Base-by-base conservation (phyloP, 2,329 filamentous ascomycete genomes). In the Phialophora expanda region DNA sequence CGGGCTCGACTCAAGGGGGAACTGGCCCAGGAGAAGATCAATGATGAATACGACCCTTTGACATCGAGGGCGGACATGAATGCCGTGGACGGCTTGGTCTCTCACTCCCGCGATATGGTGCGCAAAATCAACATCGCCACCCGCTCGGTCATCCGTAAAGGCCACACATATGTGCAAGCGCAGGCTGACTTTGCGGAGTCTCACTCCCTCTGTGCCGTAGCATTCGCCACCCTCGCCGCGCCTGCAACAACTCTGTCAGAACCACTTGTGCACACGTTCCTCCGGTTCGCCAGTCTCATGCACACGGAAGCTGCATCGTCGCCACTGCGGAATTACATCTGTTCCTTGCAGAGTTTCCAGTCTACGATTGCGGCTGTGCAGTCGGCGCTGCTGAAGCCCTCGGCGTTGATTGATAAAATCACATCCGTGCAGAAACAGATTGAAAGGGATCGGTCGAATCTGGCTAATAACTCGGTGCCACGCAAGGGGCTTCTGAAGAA, bases 81-180 rank as follows among this genome's bases (percentile, higher is more conserved):
- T 30, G 94, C 97, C 77, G 93, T 97, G 2, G 94, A 98, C 74
- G 89, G 95, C 72, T 97, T 99, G 77, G 89, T 97, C 61, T 89
- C 92, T 60, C 91, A 97, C 75, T 94, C 94, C 22, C 87, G 92
- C 72, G 94, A 98, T 62, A 93, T 93, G 78, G 89, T 99, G 46
- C 89, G 93, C 58, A 88, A 89, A 69, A 87, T 98, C 66, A 93
- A 93, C 73, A 89, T 90, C 73, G 90, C 91, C 62, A 94, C 91
- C 0, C 91, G 91, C 77, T 92, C 89, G 71, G 87, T 96, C 59
- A 89, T 95, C 46, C 88, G 94, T 64, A 86, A 92, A 64, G 88
- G 90, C 26, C 94, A 95, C 75, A 86, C 86, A 66, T 79, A 94
- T 30, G 87, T 88, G 55, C 87, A 90, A 71, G 86, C 86, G 54